Evolutionary conservation across 1,284 basidiomycete genomes (phyloP), one percentile per base, ranked within the genome.

Genomic region (Tilletiaria anomala): DNA sequence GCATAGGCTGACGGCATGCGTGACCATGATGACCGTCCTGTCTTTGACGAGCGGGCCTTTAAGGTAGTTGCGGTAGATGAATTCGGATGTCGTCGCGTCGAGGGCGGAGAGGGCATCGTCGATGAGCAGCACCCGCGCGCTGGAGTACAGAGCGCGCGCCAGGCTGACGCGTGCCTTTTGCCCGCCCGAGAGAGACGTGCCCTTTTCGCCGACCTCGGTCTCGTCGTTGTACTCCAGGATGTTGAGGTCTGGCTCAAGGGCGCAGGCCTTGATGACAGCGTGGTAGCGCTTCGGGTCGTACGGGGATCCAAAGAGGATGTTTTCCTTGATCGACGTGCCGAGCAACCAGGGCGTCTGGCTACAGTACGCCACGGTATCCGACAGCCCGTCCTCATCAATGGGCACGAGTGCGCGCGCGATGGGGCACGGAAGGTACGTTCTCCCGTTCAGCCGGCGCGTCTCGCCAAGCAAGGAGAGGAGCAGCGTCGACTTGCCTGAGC

Each of bases 221-320:
- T 84, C 77, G 57, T 96, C 89, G 3, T 88, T 86, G 60, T 93
- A 88, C 67, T 94, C 89, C 19, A 96, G 73, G 42, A 96, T 88
- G 43, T 80, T 75, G 34, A 96, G 73, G 65, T 97, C 91, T 31
- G 75, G 75, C 21, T 80, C 71, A 35, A 91, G 68, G 0, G 82
- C 80, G 59, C 84, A 89, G 6, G 82, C 83, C 59, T 82, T 78
- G 6, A 93, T 68, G 1, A 83, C 84, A 47, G 74, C 75, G 39
- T 76, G 71, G 59, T 91, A 91, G 3, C 87, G 75, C 39, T 78
- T 75, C 55, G 80, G 76, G 48, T 85, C 75, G 53, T 75, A 85
- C 0, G 84, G 84, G 18, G 85, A 71, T 44, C 79, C 83, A 69
- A 96, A 96, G 17, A 93, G 68, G 50, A 94, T 91, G 55, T 94